These are phyloP conservation scores for Rossbeevera mucosa DNA, from an alignment of 768 basidiomycete species.

Conservation along the genomic window DNA sequence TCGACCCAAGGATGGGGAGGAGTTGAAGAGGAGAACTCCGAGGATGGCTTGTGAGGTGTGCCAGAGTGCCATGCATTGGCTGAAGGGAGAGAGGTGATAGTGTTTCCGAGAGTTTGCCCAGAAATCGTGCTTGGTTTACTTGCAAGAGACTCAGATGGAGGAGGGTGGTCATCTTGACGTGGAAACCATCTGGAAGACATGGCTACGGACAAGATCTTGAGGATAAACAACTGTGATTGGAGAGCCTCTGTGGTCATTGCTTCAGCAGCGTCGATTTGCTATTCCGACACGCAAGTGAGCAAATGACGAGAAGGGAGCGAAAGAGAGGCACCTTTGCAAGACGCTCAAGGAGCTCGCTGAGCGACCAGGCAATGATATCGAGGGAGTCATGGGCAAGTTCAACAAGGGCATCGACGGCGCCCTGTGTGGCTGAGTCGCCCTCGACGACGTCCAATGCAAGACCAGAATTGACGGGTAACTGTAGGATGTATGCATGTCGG, in stretches of 20 bases:
- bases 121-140: conserved; percentile 35
- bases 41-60: conserved; percentile 37
- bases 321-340: conserved; percentile 58
- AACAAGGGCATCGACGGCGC: conserved; percentile 75
- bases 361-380: conserved; percentile 73
- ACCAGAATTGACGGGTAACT: conserved; percentile 89
- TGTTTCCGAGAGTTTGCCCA: conserved; percentile 22
- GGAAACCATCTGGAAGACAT: conserved; percentile 72
- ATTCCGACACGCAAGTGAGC: conserved; percentile 15
- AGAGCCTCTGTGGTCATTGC: conserved; percentile 63
- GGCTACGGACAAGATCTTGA: conserved; percentile 74
- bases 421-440: conserved; percentile 66
- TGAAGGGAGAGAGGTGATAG: conserved; percentile 37
- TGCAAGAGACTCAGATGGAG: conserved; percentile 39
- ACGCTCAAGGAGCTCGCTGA: conserved; percentile 74
- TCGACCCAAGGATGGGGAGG: conserved; percentile 51
- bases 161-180: conserved; percentile 37
- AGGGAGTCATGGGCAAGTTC: conserved; percentile 73
- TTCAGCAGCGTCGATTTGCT: conserved; percentile 54
- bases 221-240: conserved; percentile 81
- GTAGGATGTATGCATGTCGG: background rate
- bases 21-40: conserved; percentile 34
- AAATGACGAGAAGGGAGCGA: background rate
- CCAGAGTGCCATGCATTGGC: conserved; percentile 21
- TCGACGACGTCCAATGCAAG: conserved; percentile 68